Percentiles rank a stretch among this genome's conserved stretches.
These are phyloP conservation scores for Kluyveromyces aestuarii DNA, from an alignment of 805 yeast species.

Conservation along the genomic window DNA sequence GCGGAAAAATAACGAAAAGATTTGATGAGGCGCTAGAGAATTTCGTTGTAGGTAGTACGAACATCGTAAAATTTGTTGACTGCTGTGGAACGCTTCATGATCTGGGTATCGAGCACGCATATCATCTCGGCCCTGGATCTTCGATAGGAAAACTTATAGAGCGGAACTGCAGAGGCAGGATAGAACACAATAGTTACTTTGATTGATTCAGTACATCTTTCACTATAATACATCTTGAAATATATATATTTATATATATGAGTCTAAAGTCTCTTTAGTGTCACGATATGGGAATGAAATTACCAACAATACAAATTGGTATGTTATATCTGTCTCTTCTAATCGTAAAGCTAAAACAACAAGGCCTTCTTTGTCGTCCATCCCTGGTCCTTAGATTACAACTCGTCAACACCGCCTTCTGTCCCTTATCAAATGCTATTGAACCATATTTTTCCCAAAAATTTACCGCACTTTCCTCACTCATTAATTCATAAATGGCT, in stretches of 20 bases:
- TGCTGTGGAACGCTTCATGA: constrained; percentile 24
- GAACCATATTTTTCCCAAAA: constrained; percentile 98
- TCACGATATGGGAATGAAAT: constrained; percentile 67
- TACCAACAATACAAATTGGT: constrained; percentile 93
- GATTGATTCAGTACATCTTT: not conserved
- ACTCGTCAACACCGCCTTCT: constrained; percentile 88
- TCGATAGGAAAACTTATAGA: constrained; percentile 22
- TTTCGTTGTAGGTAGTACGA: constrained; percentile 26
- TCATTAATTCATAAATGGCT: constrained; percentile 89
- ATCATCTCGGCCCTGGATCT: constrained; percentile 27
- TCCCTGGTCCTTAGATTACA: constrained; percentile 80
- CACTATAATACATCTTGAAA: not conserved
- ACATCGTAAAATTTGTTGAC: constrained; percentile 26
- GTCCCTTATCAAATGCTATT: constrained; percentile 91
- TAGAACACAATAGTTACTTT: not conserved
- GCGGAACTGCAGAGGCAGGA: constrained; percentile 14
- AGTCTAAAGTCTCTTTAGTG: not conserved
- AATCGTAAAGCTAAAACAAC: constrained; percentile 92
- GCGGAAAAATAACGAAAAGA: constrained; percentile 20
- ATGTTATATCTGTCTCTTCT: constrained; percentile 88
- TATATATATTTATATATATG: not conserved
- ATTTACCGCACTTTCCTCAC: constrained; percentile 91
- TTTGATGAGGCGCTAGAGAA: constrained; percentile 26
- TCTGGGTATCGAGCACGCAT: constrained; percentile 10
- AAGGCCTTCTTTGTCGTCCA: constrained; percentile 68